Base-by-base conservation (phyloP, 2,329 filamentous ascomycete genomes). In the Niveomyces coronatus region DNA sequence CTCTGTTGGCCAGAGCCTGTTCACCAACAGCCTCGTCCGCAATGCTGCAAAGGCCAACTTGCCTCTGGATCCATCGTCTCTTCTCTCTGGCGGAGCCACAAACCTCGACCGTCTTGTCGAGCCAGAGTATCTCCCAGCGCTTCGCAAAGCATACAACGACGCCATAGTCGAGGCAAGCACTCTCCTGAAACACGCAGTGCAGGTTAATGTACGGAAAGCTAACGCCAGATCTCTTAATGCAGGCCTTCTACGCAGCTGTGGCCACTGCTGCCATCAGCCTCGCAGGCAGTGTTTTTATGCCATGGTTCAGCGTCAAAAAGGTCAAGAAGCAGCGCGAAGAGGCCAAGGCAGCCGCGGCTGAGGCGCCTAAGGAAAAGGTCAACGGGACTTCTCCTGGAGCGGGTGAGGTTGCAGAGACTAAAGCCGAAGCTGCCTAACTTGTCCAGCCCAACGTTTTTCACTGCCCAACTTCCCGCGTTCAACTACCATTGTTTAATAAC, bases 11-110 rank as follows among this genome's bases (percentile, higher is more conserved):
- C 31, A 33, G 31, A 33, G 16, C 31, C 16, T 33, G 6, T 33
- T 33, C 31, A 33, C 31, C 31, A 33, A 19, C 9, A 33, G 31
- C 31, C 20, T 33, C 13, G 23, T 24, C 23, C 23, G 23, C 28
- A 30, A 30, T 16, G 28, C 17, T 30, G 28, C 28, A 17, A 30
- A 30, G 28, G 28, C 28, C 17, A n/a, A 30, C 28, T 9, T 30
- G 28, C 28, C 28, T 17, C 28, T 30, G 28, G 28, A 30, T 18
- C 28, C 28, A 30, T 30, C 28, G 15, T 30, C 28, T 30, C 28
- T 30, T 17, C 28, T 30, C 28, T 8, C 23, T 24, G 23, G 23
- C 23, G 23, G 23, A 7, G 23, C 23, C 23, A 24, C 23, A 13
- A 24, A 24, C 23, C 23, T 24, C 23, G 23, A 24, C 23, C 23